Conservation (phyloP, 1,139 yeast species). For the Kodamaea fungicola region DNA sequence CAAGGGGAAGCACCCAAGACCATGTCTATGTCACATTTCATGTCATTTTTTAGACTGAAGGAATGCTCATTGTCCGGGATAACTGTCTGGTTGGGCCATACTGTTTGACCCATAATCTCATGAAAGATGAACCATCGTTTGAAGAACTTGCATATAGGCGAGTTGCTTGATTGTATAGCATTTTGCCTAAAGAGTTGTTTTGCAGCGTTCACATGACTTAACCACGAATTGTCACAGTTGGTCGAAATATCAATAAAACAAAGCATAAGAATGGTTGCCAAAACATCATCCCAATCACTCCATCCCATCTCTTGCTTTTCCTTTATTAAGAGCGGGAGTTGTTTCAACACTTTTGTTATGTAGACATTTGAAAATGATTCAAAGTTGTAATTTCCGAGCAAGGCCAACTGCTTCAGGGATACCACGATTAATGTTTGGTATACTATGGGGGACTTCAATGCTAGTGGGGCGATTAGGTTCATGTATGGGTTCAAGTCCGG, state of each 20-base stretch:
- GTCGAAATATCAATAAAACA: conserved; percentile 38
- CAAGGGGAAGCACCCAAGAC: conserved; percentile 37
- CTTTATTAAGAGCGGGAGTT: conserved; percentile 25
- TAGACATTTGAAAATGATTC: conserved; percentile 22
- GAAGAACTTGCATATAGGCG: conserved; percentile 28
- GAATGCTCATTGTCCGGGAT: conserved; percentile 22
- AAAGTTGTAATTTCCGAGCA: conserved; percentile 23
- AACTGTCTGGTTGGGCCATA: conserved; percentile 21
- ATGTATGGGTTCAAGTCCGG: conserved; percentile 33
- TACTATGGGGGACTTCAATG: conserved; percentile 24
- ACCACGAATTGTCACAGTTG: conserved; percentile 35
- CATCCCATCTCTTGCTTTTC: conserved; percentile 15
- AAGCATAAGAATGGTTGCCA: conserved; percentile 33
- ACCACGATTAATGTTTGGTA: conserved; percentile 31
- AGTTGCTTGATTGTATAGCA: conserved; percentile 15
- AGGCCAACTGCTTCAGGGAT: conserved; percentile 29
- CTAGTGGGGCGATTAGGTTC: conserved; percentile 31
- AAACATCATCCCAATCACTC: conserved; percentile 33
- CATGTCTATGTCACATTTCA: conserved; percentile 29
- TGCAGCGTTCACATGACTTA: conserved; percentile 31
- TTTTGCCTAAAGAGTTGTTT: conserved; percentile 26
- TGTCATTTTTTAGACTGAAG: conserved; percentile 24
- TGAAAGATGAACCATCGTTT: conserved; percentile 33
- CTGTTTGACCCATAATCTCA: conserved; percentile 41
- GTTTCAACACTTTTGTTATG: conserved; percentile 20